Conservation (phyloP, 2,329 filamentous ascomycete species). For the Neospermospora avenae region DNA sequence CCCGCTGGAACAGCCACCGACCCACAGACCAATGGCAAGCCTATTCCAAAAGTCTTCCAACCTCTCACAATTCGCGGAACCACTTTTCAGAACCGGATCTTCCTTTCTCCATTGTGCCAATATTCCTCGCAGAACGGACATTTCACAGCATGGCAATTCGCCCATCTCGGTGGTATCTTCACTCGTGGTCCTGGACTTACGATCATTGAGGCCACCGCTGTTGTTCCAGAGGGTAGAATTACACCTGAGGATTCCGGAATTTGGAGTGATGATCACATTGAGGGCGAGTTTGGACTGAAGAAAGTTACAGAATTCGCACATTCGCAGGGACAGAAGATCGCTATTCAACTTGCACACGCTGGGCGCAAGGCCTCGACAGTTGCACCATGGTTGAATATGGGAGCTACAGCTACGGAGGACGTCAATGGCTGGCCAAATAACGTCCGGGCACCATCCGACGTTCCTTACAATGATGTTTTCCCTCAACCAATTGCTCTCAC, state of each 20-base stretch:
- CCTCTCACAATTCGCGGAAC: constrained; percentile 42
- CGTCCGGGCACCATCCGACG: constrained; percentile 48
- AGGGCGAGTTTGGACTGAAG: constrained; percentile 51
- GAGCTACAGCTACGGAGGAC: constrained; percentile 49
- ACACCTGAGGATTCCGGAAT: constrained; percentile 75
- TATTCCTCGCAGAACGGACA: constrained; percentile 69
- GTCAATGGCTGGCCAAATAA: constrained; percentile 55
- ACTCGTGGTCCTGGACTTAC: constrained; percentile 71
- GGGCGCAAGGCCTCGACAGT: constrained; percentile 65
- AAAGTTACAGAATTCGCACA: constrained; percentile 76
- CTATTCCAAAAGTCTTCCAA: constrained; percentile 48
- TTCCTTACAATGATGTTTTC: constrained; percentile 59
- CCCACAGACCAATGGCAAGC: constrained; percentile 45
- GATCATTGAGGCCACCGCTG: constrained; percentile 75
- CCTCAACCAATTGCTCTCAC: constrained; percentile 66
- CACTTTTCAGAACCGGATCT: constrained; percentile 66
- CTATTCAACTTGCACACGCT: constrained; percentile 78
- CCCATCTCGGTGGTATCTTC: constrained; percentile 77
- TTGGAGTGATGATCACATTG: constrained; percentile 82
- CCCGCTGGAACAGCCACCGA: constrained; percentile 42
- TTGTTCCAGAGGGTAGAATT: constrained; percentile 75
- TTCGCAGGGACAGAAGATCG: constrained; percentile 71
- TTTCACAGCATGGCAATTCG: constrained; percentile 75
- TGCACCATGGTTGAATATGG: constrained; percentile 59
- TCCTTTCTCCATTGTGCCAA: constrained; percentile 62